phyloP scores from a whole-genome alignment of 306 rosid species.

The Rubus idaeus region DNA sequence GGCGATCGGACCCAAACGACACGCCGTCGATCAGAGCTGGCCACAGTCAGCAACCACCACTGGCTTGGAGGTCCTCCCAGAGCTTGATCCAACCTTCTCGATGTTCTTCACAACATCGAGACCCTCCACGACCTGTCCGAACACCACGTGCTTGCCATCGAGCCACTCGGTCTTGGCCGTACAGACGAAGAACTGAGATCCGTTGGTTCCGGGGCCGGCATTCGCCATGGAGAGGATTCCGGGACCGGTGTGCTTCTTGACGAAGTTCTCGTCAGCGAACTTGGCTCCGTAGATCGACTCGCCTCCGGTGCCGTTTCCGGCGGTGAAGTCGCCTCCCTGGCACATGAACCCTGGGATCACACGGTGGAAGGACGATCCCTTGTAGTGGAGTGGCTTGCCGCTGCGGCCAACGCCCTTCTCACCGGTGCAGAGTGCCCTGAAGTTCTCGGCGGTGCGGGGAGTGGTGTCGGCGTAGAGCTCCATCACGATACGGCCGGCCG shows the following conservation, averaged over 20 bases:
- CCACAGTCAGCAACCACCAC: slow-evolving; percentile 74
- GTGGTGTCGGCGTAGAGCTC: slow-evolving; percentile 81
- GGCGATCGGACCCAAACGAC: not conserved
- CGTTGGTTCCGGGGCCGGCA: slow-evolving; percentile 84
- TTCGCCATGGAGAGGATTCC: slow-evolving; percentile 89
- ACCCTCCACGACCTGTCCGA: slow-evolving; percentile 76
- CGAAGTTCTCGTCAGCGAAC: slow-evolving; percentile 91
- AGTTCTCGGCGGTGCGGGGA: slow-evolving; percentile 85
- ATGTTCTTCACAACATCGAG: slow-evolving; percentile 55
- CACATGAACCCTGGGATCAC: slow-evolving; percentile 95
- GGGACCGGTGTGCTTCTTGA: slow-evolving; percentile 85
- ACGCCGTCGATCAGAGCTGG: slow-evolving; percentile 58
- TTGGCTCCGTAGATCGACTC: slow-evolving; percentile 91
- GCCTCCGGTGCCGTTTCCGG: slow-evolving; percentile 91
- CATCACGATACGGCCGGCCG: slow-evolving; percentile 71
- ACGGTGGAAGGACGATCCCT: slow-evolving; percentile 82
- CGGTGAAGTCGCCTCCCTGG: slow-evolving; percentile 95
- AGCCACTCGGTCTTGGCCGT: slow-evolving; percentile 87
- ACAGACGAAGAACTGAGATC: slow-evolving; percentile 95
- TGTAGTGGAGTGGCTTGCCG: slow-evolving; percentile 86
- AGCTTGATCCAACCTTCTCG: slow-evolving; percentile 75
- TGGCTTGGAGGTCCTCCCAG: slow-evolving; percentile 58
- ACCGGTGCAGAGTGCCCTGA: slow-evolving; percentile 96
- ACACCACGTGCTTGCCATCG: slow-evolving; percentile 92
- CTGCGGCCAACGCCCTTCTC: slow-evolving; percentile 79